Evolutionary conservation across 805 yeast species (phyloP), one percentile per base, ranked within the genome.

Genomic region (Zygosaccharomyces gambellarensis): DNA sequence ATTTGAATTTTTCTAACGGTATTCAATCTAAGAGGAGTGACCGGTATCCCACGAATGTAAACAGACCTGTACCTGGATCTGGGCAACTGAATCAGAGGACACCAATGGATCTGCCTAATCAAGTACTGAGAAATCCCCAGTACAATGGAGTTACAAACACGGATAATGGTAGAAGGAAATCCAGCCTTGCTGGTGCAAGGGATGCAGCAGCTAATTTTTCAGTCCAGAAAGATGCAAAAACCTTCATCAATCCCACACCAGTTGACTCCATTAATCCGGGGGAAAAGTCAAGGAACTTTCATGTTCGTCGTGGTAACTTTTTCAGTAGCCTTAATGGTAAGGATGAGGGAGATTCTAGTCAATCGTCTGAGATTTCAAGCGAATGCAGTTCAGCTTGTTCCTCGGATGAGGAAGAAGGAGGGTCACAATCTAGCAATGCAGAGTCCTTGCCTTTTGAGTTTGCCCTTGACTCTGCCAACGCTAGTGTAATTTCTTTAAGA

Each of bases 391-490:
- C 57, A 2, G 34, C 31, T 5, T 50, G 28, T 19, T 46, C 53
- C 14, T 50, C 54, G 7, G 42, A 39, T 23, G 43, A 42, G 8
- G 56, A 47, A 14, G 43, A 39, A 11, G 56, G 45, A 25, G 45
- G 28, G 17, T 53, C 56, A 3, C 48, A 45, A 21, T 48, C 48
- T n/a, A 52, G 54, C 34, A 47, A 55, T 32, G 40, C 62, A 4
- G 68, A 62, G 25, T 64, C 68, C 1, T 39, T 61, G 14, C 68
- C 67, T 2, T 61, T 61, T 51, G 68, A 67, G 49, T 66, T 66
- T 50, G 67, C 59, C 5, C 49, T 60, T n/a, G 67, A 64, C 19
- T 59, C 64, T 5, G 61, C 52, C 28, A 57, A 56, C 45, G 63
- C 58, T 4, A 61, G 63, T 38, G 54, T 53, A 8, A 39, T 61